Evolutionary conservation across 306 rosid species (phyloP), one percentile per base, ranked within the genome.

Genomic region (Rubus parviflorus): DNA sequence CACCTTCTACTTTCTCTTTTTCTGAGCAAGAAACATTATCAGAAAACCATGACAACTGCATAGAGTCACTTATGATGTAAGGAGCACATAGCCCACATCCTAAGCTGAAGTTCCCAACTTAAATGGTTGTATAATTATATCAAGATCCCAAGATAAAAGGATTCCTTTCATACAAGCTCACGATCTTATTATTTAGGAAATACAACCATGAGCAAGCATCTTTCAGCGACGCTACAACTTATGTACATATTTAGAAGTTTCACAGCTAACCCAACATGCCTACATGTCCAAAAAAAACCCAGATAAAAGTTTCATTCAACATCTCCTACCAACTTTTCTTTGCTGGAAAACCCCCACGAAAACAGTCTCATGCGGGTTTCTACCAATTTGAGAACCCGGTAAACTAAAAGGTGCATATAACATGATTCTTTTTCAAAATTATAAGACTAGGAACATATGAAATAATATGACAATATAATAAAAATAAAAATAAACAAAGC

Each of bases 1-100:
- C 93, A 37, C 98, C 98, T 87, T 91, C 97, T 25, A 91, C 94
- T 83, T 91, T 94, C 87, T 94, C 98, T 58, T 87, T 94, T 73
- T 87, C 98, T 94, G 91, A 51, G 83, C 13, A 86, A 85, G 46
- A 80, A 81, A 80, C 57, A 77, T 57, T 7, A 78, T 83, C 76
- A 85, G 79, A 83, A 74, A 57, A 60, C 51, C 79, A 35, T n/a
- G 73, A 49, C 53, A 75, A 81, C 72, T 62, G 58, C 17, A 77
- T 53, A 49, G 43, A 78, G 71, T 54, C 2, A 19, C 47, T 25
- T 45, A 70, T 12, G 30, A 54, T 17, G 7, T 13, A 65, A 14
- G 15, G 5, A 13, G 42, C 76, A 54, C 4, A n/a, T 0, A 56
- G 41, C 3, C 52, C 23, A 25, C 53, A 42, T 48, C 42, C 53